A percentile compares a stretch with the other conserved stretches of the same genome.
phyloP scores from a whole-genome alignment of 139 green algal species.

The Gonium pectorale region DNA sequence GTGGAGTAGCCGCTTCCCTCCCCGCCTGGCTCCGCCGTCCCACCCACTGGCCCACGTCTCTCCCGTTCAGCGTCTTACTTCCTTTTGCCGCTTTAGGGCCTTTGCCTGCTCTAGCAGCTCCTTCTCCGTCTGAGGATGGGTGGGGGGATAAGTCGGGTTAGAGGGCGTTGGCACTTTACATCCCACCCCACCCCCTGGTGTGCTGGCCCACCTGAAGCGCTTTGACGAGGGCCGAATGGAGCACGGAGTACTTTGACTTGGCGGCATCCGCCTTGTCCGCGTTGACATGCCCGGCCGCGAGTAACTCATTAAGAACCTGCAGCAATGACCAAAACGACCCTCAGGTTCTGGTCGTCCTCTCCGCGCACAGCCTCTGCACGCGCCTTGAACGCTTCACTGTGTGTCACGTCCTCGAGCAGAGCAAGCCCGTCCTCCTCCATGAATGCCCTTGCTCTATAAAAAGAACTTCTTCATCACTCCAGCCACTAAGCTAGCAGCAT shows the following conservation, averaged over 20 bases:
- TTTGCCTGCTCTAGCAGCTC: conserved; percentile 46
- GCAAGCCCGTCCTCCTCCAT: conserved; percentile 15
- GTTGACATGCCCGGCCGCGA: conserved; percentile 46
- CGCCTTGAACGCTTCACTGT: conserved; percentile 57
- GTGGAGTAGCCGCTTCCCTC: no score
- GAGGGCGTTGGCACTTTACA: neutral
- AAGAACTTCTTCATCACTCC: no score
- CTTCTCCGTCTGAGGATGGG: neutral
- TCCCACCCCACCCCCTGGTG: neutral
- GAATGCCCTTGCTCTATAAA: no score
- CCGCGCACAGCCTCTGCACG: neutral
- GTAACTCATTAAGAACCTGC: conserved; percentile 61
- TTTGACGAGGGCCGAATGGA: conserved; percentile 61
- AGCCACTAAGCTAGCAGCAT: no score
- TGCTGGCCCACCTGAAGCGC: conserved; percentile 51
- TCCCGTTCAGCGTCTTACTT: conserved; percentile 45
- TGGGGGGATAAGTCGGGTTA: no score
- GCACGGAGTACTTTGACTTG: conserved; percentile 54
- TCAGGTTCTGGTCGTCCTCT: neutral
- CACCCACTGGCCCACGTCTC: neutral
- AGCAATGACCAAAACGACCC: no score
- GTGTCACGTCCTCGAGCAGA: conserved; percentile 55
- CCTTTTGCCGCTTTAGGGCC: conserved; percentile 61
- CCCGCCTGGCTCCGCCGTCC: no score
- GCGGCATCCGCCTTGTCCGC: conserved; percentile 45